Evolutionary conservation across 1,284 basidiomycete genomes (phyloP).

Genomic region (Apiotrichum veenhuisii): DNA sequence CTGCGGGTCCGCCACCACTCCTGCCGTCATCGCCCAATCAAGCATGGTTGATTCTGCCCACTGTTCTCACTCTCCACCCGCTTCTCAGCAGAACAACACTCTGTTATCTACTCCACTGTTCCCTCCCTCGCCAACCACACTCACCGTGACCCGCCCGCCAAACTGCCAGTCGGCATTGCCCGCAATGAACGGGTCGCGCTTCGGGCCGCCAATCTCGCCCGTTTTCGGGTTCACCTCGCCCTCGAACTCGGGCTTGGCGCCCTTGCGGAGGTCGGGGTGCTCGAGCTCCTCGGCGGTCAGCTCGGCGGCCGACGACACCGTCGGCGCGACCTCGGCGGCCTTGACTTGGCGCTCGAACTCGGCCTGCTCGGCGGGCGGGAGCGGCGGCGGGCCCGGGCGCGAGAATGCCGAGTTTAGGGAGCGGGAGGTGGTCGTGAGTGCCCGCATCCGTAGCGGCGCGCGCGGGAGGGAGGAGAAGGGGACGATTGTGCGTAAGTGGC

Average conservation of each 20-base stretch:
- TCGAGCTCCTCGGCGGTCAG: constrained; percentile 24
- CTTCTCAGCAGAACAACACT: too few relatives aligned
- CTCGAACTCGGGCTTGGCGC: constrained; percentile 53
- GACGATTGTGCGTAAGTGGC: too few relatives aligned
- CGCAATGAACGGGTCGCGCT: constrained; percentile 54
- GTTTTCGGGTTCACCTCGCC: constrained; percentile 57
- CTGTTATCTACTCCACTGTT: too few relatives aligned
- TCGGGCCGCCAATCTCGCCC: constrained; percentile 57
- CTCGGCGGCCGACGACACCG: constrained; percentile 1
- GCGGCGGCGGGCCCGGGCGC: constrained; percentile 45
- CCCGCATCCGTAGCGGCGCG: too few relatives aligned
- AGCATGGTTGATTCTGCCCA: too few relatives aligned
- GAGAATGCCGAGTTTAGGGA: too few relatives aligned
- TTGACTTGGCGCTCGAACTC: constrained; percentile 49
- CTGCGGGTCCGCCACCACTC: too few relatives aligned
- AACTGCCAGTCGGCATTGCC: constrained; percentile 49
- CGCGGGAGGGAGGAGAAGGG: too few relatives aligned
- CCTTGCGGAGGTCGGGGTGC: constrained; percentile 55
- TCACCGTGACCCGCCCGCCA: constrained; percentile 49
- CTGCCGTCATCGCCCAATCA: too few relatives aligned
- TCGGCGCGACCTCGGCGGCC: constrained; percentile 29
- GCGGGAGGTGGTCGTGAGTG: too few relatives aligned
- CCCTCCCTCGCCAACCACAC: too few relatives aligned
- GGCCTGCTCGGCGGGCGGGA: constrained; percentile 47
- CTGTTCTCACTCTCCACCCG: too few relatives aligned